These are phyloP conservation scores for Mucor velutinosus DNA, from an alignment of 371 early-diverging fungal species.

Conservation along the genomic window DNA sequence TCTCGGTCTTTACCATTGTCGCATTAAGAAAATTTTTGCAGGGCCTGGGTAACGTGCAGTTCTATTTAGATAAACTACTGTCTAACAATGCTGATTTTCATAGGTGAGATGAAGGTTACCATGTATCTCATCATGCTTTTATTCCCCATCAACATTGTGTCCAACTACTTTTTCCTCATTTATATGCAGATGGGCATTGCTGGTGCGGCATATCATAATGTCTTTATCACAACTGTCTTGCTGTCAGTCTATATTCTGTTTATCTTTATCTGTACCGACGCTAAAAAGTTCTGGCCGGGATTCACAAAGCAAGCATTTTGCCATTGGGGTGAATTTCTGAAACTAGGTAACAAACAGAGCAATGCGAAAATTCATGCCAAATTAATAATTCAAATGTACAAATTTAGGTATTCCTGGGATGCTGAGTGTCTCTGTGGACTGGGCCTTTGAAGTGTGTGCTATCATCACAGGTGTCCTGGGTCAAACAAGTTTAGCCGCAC, in stretches of 20 bases:
- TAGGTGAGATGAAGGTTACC: conserved; percentile 40
- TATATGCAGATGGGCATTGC: conserved; percentile 32
- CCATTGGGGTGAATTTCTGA: conserved; percentile 43
- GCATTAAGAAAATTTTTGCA: conserved; percentile 43
- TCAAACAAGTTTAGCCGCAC: conserved; percentile 45
- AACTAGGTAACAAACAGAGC: conserved; percentile 30
- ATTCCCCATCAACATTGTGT: conserved; percentile 36
- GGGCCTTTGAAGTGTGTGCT: conserved; percentile 57
- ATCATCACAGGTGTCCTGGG: conserved; percentile 44
- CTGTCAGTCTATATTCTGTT: conserved; percentile 8
- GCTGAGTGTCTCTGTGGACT: conserved; percentile 49
- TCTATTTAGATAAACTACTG: neutral
- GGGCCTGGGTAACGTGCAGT: conserved; percentile 26
- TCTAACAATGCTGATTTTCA: neutral
- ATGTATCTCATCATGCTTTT: conserved; percentile 33
- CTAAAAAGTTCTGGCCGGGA: conserved; percentile 39
- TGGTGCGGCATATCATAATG: conserved; percentile 35
- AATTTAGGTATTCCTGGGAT: conserved; percentile 47
- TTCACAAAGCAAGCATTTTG: conserved; percentile 30
- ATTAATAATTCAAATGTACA: neutral
- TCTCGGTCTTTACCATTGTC: conserved; percentile 28
- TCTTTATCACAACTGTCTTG: conserved; percentile 3
- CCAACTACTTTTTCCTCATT: conserved; percentile 36
- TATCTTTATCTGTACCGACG: conserved; percentile 22
- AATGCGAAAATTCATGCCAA: neutral